Evolutionary conservation across 345 rosid genomes (phyloP), one percentile per base, ranked within the genome.

Genomic region (Erodium maritimum): DNA sequence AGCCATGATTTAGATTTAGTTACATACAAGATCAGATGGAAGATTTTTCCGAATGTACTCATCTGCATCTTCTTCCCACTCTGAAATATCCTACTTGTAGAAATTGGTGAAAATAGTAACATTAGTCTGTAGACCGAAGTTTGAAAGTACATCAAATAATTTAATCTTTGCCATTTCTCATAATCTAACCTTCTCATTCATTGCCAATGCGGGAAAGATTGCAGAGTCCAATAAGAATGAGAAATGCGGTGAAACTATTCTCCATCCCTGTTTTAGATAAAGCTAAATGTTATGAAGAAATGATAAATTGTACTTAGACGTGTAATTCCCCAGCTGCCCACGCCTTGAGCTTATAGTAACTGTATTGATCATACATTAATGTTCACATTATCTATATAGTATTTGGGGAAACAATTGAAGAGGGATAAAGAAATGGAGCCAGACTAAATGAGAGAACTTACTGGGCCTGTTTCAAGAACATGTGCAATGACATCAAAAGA

Each of bases 31-130:
- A 69, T 84, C 96, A 68, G 87, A 83, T 64, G 96, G 91, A 69
- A 83, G 82, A 72, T 86, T 86, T 72, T 86, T 86, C 73, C 86
- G 76, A 54, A 86, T 79, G 73, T 77, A 89, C 78, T 89, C 96
- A 67, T 84, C 89, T 58, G 91, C 77, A 72, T 89, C 96, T 68
- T 86, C 94, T 71, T 89, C 91, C 91, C 95, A 86, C 63, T 89
- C 96, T 60, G 75, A 72, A 60, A 82, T 70, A 74, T 89, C 95
- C 96, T 89, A 66, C 62, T 66, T 65, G 51, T 46, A 62, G 62
- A 52, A 55, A 66, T 18, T 24, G 33, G 51, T 51, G 62, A 65
- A 55, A 52, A 45, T 57, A 21, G 64, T 65, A 56, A 37, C 5
- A 54, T 57, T 50, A 69, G 23, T 54, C 59, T 14, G 63, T 52